Conservation (phyloP, 1,139 yeast genomes). For the Sugiyamaella castrensis region DNA sequence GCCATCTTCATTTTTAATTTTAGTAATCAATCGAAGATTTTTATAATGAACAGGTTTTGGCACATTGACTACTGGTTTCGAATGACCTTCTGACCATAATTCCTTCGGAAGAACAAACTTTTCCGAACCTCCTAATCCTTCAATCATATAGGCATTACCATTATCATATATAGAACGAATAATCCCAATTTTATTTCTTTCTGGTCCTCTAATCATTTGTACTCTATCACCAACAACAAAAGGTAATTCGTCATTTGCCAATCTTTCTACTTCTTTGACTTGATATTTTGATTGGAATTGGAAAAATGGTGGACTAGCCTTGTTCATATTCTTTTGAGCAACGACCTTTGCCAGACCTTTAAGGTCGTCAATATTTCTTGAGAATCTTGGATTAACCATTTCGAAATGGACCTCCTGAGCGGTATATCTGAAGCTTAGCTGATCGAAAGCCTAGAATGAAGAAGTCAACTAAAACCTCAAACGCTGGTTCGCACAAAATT, state of each 20-base stretch:
- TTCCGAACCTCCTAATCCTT: constrained; percentile 55
- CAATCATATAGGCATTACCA: constrained; percentile 53
- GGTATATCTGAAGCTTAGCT: no score
- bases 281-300: constrained; percentile 25
- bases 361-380: constrained; percentile 22
- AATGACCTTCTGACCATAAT: constrained; percentile 72
- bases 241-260: constrained; percentile 27
- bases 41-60: constrained; percentile 60
- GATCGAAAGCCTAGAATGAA: not conserved
- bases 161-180: constrained; percentile 46
- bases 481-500: not conserved
- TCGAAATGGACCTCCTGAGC: no score
- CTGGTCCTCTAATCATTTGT: constrained; percentile 61
- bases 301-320: constrained; percentile 28
- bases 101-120: constrained; percentile 61
- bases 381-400: constrained; percentile 25
- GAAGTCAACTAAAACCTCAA: no score
- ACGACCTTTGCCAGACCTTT: constrained; percentile 26
- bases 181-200: constrained; percentile 69
- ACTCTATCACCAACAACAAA: constrained; percentile 64
- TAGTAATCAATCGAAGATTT: constrained; percentile 74
- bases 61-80: constrained; percentile 58
- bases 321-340: constrained; percentile 21
- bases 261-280: constrained; percentile 26
- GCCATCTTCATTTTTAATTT: constrained; percentile 62